Conservation (phyloP, 805 yeast genomes). For the Zygoascus ofunaensis region DNA sequence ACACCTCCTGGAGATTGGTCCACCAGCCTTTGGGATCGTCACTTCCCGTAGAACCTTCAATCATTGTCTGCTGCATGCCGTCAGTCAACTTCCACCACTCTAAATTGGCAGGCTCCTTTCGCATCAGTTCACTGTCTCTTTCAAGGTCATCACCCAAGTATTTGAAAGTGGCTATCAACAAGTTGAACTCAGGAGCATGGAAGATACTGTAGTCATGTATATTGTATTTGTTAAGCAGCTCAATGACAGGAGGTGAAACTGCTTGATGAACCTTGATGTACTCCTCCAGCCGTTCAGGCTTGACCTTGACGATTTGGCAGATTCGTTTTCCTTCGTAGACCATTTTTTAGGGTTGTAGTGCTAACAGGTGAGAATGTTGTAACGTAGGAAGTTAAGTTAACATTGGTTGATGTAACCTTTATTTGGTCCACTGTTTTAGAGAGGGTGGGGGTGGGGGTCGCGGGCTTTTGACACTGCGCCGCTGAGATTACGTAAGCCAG, state of each 20-base stretch:
- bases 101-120: constrained; percentile 31
- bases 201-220: constrained; percentile 37
- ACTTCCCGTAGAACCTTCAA: constrained; percentile 32
- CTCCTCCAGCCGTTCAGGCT: constrained; percentile 33
- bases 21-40: constrained; percentile 36
- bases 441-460: too few species aligned
- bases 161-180: constrained; percentile 33
- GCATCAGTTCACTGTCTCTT: constrained; percentile 28
- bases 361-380: too few species aligned
- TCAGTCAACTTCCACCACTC: constrained; percentile 37
- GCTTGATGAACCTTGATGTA: constrained; percentile 30
- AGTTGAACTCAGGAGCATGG: constrained; percentile 26
- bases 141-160: constrained; percentile 35
- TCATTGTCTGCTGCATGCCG: constrained; percentile 32
- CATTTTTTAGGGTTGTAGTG: background rate
- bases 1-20: constrained; percentile 32
- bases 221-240: constrained; percentile 29
- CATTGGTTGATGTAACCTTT: too few species aligned
- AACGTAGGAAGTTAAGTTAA: too few species aligned
- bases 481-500: too few species aligned
- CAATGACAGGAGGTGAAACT: constrained; percentile 29
- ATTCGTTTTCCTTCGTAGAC: constrained; percentile 30
- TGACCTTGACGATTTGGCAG: constrained; percentile 33
- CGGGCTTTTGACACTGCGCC: too few species aligned
- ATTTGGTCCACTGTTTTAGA: too few species aligned